A percentile compares a stretch with the other conserved stretches of the same genome.
Evolutionary conservation across 768 basidiomycete species (phyloP).

Genomic region (Pleurotus platypus): DNA sequence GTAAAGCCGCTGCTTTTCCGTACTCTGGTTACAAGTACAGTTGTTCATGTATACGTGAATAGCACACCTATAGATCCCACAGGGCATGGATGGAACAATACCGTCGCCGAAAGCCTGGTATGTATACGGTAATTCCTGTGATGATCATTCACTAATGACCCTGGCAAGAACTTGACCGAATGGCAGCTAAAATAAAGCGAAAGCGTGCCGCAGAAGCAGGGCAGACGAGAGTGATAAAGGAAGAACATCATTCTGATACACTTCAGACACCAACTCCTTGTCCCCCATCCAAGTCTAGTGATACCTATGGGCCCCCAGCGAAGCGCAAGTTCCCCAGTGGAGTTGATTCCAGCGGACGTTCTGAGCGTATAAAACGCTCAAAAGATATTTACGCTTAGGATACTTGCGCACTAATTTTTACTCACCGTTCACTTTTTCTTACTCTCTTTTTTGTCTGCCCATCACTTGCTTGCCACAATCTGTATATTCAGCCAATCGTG

Average conservation of each 20-base stretch:
- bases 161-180: conserved; percentile 27
- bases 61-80: conserved; percentile 52
- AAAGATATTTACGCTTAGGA: conserved; percentile 1
- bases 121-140: conserved; percentile 2
- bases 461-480: background rate
- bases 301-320: background rate
- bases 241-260: conserved; percentile 14
- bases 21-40: background rate
- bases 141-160: background rate
- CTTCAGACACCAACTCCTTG: background rate
- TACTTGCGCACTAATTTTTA: background rate
- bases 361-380: conserved; percentile 1
- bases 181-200: conserved; percentile 35
- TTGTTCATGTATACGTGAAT: conserved; percentile 2
- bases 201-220: conserved; percentile 6
- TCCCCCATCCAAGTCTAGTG: background rate
- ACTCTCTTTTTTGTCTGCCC: background rate
- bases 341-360: background rate
- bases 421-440: background rate
- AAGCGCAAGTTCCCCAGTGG: conserved; percentile 1
- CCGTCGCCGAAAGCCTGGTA: conserved; percentile 48
- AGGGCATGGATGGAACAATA: conserved; percentile 65
- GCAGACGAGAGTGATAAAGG: background rate
- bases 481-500: conserved; percentile 1
- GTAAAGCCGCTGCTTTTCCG: conserved; percentile 26